phyloP scores from a whole-genome alignment of 1,139 yeast species.

The Yamadazyma trypodendri region DNA sequence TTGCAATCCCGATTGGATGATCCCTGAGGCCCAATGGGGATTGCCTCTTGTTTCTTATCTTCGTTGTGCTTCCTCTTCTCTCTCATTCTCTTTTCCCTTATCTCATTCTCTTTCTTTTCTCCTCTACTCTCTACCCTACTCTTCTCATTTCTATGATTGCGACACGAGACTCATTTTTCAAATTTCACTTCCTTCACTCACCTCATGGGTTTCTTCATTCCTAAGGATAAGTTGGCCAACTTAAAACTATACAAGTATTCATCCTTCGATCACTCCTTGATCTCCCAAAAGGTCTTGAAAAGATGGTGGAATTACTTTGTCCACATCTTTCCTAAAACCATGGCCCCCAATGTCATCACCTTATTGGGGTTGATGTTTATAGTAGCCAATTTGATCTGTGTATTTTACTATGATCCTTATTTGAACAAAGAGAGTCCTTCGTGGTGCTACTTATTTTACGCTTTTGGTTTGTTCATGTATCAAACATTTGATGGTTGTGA shows the following conservation, averaged over 20 bases:
- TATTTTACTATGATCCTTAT: slow-evolving; percentile 72
- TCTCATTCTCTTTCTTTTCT: too few species aligned
- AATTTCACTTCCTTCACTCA: not conserved
- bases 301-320: slow-evolving; percentile 80
- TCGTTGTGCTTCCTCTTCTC: too few species aligned
- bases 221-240: slow-evolving; percentile 57
- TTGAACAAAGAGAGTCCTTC: slow-evolving; percentile 61
- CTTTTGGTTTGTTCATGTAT: slow-evolving; percentile 81
- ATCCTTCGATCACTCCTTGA: slow-evolving; percentile 78
- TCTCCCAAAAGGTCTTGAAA: slow-evolving; percentile 72
- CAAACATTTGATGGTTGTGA: slow-evolving; percentile 97
- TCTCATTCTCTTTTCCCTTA: too few species aligned
- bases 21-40: too few species aligned
- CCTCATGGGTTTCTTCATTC: slow-evolving; percentile 72
- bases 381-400: slow-evolving; percentile 59
- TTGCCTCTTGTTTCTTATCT: too few species aligned
- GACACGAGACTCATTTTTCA: too few species aligned
- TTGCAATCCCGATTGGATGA: too few species aligned
- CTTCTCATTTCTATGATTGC: too few species aligned
- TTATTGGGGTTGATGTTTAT: slow-evolving; percentile 74
- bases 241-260: slow-evolving; percentile 67
- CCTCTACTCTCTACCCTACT: too few species aligned
- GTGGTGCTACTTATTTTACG: slow-evolving; percentile 82
- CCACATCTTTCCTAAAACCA: slow-evolving; percentile 70
- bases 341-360: slow-evolving; percentile 91